Percentiles rank a stretch among this genome's conserved stretches.
phyloP scores from a whole-genome alignment of 163 green algal species.

The Chlamydomonas reinhardtii region DNA sequence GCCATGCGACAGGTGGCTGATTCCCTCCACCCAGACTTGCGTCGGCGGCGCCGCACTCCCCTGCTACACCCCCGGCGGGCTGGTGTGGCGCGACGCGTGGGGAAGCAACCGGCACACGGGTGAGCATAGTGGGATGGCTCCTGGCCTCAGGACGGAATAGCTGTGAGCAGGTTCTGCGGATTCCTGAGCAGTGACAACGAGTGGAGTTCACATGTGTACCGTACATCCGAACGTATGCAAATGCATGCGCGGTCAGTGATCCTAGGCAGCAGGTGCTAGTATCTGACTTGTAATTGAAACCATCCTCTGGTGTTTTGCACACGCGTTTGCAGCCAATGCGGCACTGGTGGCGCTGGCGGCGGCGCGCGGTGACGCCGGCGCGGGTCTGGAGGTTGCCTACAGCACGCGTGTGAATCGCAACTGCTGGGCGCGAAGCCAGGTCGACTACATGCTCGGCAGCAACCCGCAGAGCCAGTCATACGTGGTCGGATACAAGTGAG shows the following conservation, averaged over 20 bases:
- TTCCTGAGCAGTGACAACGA: too few relatives aligned
- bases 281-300: neutral
- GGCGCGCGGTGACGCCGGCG: neutral
- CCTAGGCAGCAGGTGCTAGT: too few relatives aligned
- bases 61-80: neutral
- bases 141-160: too few relatives aligned
- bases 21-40: too few relatives aligned
- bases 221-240: too few relatives aligned
- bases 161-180: too few relatives aligned
- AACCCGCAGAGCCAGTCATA: slow-evolving; percentile 32
- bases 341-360: slow-evolving; percentile 17
- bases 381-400: neutral
- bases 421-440: slow-evolving; percentile 33
- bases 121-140: too few relatives aligned
- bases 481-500: slow-evolving; percentile 44
- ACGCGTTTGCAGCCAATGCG: slow-evolving; percentile 1
- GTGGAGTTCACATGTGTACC: too few relatives aligned
- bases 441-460: slow-evolving; percentile 42
- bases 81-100: neutral
- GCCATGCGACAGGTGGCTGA: neutral
- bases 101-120: neutral
- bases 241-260: too few relatives aligned
- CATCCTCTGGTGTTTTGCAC: neutral
- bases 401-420: neutral
- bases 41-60: neutral